These are phyloP conservation scores for Teunomyces pallodes DNA, from an alignment of 805 yeast genomes.

Conservation along the genomic window DNA sequence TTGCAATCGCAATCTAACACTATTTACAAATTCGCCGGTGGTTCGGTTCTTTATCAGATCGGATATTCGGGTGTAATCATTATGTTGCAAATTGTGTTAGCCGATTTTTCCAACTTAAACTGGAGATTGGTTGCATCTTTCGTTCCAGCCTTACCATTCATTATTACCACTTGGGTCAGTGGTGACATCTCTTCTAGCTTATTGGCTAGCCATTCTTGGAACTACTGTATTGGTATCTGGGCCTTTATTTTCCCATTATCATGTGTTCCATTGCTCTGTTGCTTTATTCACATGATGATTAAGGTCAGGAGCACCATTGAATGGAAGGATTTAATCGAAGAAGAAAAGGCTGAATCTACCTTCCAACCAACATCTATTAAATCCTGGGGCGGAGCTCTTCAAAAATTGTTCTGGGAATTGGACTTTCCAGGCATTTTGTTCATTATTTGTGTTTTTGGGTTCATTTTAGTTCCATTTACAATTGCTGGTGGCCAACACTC, in stretches of 20 bases:
- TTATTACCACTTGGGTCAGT: constrained; percentile 76
- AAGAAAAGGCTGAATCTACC: constrained; percentile 26
- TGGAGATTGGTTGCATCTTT: constrained; percentile 69
- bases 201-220: constrained; percentile 57
- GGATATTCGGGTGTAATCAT: constrained; percentile 65
- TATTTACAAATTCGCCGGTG: constrained; percentile 60
- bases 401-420: constrained; percentile 55
- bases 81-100: constrained; percentile 53
- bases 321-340: constrained; percentile 40
- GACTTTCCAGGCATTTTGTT: constrained; percentile 64
- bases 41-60: constrained; percentile 48
- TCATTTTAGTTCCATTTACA: constrained; percentile 70
- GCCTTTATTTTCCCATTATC: constrained; percentile 70
- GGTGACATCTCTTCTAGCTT: constrained; percentile 52
- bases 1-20: constrained; percentile 60
- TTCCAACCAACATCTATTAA: constrained; percentile 15
- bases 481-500: constrained; percentile 62
- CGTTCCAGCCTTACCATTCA: constrained; percentile 67
- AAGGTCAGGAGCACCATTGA: constrained; percentile 54
- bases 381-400: constrained; percentile 26
- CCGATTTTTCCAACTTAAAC: constrained; percentile 66
- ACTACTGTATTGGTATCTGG: constrained; percentile 68
- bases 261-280: constrained; percentile 55
- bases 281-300: constrained; percentile 55
- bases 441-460: constrained; percentile 55